Evolutionary conservation across 139 green algal genomes (phyloP).

Genomic region (Zygnema circumcarinatum): DNA sequence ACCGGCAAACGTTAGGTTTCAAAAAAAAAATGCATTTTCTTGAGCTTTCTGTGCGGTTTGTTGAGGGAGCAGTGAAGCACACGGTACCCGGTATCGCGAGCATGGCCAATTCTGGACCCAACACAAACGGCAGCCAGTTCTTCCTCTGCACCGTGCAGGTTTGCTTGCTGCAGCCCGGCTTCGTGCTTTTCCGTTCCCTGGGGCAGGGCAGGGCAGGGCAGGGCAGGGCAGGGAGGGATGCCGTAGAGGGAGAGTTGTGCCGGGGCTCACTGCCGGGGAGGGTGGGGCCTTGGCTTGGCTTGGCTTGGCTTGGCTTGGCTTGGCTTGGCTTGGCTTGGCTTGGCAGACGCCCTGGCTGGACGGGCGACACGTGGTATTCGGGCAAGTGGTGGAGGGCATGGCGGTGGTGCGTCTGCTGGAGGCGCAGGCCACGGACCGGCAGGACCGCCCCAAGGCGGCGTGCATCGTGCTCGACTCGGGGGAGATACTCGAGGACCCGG

Average conservation of each 20-base stretch:
- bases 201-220: no score
- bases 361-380: constrained; percentile 91
- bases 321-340: background rate
- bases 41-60: no score
- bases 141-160: constrained; percentile 76
- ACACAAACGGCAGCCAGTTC: constrained; percentile 81
- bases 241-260: no score
- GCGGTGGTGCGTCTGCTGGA: constrained; percentile 92
- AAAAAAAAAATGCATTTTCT: no score
- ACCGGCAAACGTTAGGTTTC: no score
- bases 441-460: constrained; percentile 33
- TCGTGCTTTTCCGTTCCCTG: no score
- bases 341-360: constrained; percentile 73
- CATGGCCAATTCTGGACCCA: constrained; percentile 79
- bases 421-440: constrained; percentile 69
- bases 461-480: constrained; percentile 52
- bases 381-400: constrained; percentile 93
- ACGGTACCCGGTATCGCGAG: constrained; percentile 73
- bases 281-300: no score
- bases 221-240: no score
- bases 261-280: no score
- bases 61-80: constrained; percentile 75
- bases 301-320: no score
- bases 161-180: constrained; percentile 4
- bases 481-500: constrained; percentile 31